Percentiles rank a stretch among this genome's conserved stretches.
Evolutionary conservation across 371 early-diverging fungal species (phyloP).

Genomic region (Mortierella polycephala): DNA sequence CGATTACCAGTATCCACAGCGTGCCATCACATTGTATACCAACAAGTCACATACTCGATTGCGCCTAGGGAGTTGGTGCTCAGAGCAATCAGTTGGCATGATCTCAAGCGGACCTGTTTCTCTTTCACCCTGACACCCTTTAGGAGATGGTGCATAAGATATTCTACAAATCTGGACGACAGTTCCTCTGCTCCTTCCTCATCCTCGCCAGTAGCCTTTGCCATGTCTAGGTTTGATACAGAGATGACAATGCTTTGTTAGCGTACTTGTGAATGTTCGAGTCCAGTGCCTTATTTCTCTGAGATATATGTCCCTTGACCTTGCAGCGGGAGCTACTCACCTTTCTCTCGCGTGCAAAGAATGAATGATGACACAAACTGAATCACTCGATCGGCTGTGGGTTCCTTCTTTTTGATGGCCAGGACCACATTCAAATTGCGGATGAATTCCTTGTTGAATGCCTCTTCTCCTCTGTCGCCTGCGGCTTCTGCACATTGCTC

Average conservation of each 20-base stretch:
- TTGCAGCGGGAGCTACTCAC: constrained; percentile 27
- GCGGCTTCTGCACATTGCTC: constrained; percentile 64
- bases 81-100: constrained; percentile 83
- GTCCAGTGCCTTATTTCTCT: background rate
- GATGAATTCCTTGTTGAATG: constrained; percentile 75
- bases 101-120: constrained; percentile 79
- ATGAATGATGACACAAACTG: constrained; percentile 83
- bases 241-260: too few relatives aligned
- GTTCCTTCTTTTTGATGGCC: constrained; percentile 75
- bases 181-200: constrained; percentile 65
- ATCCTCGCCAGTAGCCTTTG: constrained; percentile 21
- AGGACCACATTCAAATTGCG: constrained; percentile 81
- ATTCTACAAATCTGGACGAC: constrained; percentile 78
- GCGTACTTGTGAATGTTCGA: constrained; percentile 17
- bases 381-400: constrained; percentile 77
- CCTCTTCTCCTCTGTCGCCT: constrained; percentile 66
- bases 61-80: constrained; percentile 81
- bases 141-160: constrained; percentile 72
- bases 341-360: constrained; percentile 74
- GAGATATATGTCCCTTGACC: background rate
- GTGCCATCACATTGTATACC: too few relatives aligned
- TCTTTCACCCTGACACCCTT: constrained; percentile 81
- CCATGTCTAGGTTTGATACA: constrained; percentile 42
- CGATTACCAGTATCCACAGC: background rate
- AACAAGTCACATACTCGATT: constrained; percentile 69